phyloP scores from a whole-genome alignment of 768 basidiomycete species.

The Sporobolomyces phaffii region DNA sequence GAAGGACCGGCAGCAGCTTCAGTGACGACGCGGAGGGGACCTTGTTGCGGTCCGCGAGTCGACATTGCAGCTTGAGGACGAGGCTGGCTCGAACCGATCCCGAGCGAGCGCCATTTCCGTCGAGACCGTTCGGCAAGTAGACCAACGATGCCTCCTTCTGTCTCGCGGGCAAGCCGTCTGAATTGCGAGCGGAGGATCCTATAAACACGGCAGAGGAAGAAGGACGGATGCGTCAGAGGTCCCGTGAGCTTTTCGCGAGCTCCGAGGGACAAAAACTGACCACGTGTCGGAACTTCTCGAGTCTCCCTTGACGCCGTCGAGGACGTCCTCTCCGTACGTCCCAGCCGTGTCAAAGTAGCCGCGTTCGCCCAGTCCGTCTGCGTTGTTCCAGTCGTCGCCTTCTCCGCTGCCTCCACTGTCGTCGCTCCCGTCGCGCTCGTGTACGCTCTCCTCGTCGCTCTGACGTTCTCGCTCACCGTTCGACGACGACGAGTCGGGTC shows the following conservation, averaged over 20 bases:
- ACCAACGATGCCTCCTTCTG: slow-evolving; percentile 22
- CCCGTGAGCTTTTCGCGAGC: too few species aligned
- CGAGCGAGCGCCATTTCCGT: slow-evolving; percentile 35
- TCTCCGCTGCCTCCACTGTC: slow-evolving; percentile 42
- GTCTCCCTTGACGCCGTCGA: slow-evolving; percentile 52
- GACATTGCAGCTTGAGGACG: slow-evolving; percentile 9
- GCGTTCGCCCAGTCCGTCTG: slow-evolving; percentile 77
- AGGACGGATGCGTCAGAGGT: too few species aligned
- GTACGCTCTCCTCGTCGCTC: slow-evolving; percentile 60
- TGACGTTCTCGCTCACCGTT: not conserved
- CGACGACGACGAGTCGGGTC: not conserved
- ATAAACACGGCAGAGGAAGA: not conserved
- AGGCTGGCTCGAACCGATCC: slow-evolving; percentile 18
- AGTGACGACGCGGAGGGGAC: slow-evolving; percentile 7
- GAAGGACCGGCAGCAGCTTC: not conserved
- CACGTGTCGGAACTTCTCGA: slow-evolving; percentile 42
- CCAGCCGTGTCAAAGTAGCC: slow-evolving; percentile 74
- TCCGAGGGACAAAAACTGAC: not conserved
- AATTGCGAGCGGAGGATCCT: slow-evolving; percentile 29
- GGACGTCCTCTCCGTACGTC: slow-evolving; percentile 63
- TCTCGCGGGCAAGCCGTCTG: slow-evolving; percentile 4
- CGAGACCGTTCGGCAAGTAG: slow-evolving; percentile 28
- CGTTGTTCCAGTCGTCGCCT: slow-evolving; percentile 58
- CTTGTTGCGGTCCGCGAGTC: not conserved
- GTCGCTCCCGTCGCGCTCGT: slow-evolving; percentile 48